Evolutionary conservation across 257 asterid genomes (phyloP).

Genomic region (Henckelia pumila): DNA sequence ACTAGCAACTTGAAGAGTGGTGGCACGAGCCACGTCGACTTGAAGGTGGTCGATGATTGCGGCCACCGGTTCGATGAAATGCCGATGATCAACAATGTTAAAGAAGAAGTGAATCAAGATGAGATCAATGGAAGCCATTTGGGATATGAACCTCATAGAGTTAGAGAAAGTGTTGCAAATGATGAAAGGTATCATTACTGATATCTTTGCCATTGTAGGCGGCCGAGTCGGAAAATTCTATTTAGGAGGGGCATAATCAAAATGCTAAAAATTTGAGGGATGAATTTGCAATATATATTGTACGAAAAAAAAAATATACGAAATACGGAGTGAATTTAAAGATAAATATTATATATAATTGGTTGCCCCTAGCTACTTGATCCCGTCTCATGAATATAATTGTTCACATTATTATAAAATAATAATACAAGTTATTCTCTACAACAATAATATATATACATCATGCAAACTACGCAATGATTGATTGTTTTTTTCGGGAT

Average conservation of each 20-base stretch:
- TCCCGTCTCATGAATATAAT: too few species aligned
- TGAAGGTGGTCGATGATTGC: conserved; percentile 23
- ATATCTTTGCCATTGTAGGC: too few species aligned
- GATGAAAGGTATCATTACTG: not conserved
- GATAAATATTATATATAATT: too few species aligned
- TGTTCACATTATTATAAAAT: too few species aligned
- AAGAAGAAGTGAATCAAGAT: conserved; percentile 38
- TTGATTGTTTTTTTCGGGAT: too few species aligned
- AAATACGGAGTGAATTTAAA: too few species aligned
- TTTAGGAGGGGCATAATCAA: not conserved
- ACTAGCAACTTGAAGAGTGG: conserved; percentile 23
- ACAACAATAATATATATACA: not conserved
- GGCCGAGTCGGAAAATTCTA: not conserved
- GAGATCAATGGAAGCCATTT: conserved; percentile 28
- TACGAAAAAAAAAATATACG: too few species aligned
- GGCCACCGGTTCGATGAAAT: conserved; percentile 11
- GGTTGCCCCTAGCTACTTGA: too few species aligned
- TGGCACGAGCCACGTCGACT: conserved; percentile 19
- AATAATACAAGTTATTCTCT: not conserved
- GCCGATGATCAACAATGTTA: conserved; percentile 27
- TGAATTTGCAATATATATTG: not conserved
- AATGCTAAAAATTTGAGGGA: not conserved
- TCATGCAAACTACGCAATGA: not conserved
- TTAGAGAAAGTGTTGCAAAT: conserved; percentile 31
- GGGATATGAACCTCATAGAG: conserved; percentile 30